Evolutionary conservation across 805 yeast genomes (phyloP).

Genomic region (Wilhelminamyces savonicus): DNA sequence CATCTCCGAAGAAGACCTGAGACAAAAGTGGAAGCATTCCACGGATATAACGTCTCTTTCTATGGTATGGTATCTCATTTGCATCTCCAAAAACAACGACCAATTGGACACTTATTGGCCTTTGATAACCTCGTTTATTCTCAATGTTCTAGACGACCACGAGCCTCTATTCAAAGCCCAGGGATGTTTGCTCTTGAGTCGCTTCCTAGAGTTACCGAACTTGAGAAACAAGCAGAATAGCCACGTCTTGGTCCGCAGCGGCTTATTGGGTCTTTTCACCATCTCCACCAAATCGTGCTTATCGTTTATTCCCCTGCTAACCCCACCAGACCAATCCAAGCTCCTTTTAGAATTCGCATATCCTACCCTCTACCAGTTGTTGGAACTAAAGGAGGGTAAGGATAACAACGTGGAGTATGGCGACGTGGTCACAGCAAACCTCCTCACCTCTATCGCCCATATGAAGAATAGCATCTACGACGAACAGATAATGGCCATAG

Average conservation of each 20-base stretch:
- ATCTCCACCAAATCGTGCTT: constrained; percentile 19
- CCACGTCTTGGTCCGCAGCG: constrained; percentile 14
- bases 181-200: constrained; percentile 13
- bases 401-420: too few species aligned
- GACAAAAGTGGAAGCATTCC: constrained; percentile 22
- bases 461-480: constrained; percentile 1
- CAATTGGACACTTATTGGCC: constrained; percentile 14
- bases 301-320: constrained; percentile 21
- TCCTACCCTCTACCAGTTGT: constrained; percentile 9
- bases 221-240: background rate
- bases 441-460: too few species aligned
- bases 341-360: constrained; percentile 17
- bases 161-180: constrained; percentile 21
- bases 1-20: constrained; percentile 15
- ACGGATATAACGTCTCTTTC: constrained; percentile 17
- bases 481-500: constrained; percentile 1
- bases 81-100: constrained; percentile 1
- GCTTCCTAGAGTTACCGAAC: constrained; percentile 6
- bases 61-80: constrained; percentile 18
- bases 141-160: constrained; percentile 30
- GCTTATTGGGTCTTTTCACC: constrained; percentile 20
- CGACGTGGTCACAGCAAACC: background rate
- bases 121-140: constrained; percentile 23
- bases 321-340: constrained; percentile 15
- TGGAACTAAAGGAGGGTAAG: constrained; percentile 3